These are phyloP conservation scores for Elaeis guineensis DNA, from an alignment of 176 grass and related monocot species.

Conservation along the genomic window DNA sequence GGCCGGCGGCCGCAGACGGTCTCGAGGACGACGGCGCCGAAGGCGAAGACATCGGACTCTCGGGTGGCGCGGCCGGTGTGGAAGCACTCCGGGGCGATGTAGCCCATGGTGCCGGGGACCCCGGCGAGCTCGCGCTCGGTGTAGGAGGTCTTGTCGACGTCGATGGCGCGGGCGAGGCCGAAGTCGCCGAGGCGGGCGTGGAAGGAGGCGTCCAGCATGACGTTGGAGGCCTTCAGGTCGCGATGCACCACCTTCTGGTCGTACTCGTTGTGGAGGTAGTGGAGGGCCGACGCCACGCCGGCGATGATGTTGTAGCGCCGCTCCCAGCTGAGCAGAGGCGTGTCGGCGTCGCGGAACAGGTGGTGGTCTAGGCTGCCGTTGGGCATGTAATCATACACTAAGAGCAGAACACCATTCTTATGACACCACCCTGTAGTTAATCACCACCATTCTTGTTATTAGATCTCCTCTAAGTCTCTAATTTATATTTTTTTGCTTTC, in stretches of 20 bases:
- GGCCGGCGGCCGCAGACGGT: conserved; percentile 60
- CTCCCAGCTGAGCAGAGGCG: conserved; percentile 39
- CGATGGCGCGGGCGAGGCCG: conserved; percentile 82
- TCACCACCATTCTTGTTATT: too few species aligned
- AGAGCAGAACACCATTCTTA: conserved; percentile 50
- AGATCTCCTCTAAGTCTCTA: too few species aligned
- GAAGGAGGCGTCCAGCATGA: conserved; percentile 82
- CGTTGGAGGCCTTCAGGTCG: conserved; percentile 93
- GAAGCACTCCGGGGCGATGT: conserved; percentile 97
- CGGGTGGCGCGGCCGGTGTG: conserved; percentile 76
- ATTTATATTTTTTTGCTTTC: too few species aligned
- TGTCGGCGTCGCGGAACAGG: conserved; percentile 26
- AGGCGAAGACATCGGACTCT: conserved; percentile 72
- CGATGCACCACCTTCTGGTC: conserved; percentile 90
- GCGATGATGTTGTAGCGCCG: conserved; percentile 55
- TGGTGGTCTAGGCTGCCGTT: conserved; percentile 61
- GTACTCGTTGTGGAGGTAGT: conserved; percentile 95
- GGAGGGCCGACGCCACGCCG: conserved; percentile 60
- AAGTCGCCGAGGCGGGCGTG: conserved; percentile 91
- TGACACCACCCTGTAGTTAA: conserved; percentile 61
- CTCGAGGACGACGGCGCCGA: conserved; percentile 78
- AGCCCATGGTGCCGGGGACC: conserved; percentile 63
- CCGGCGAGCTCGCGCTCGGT: conserved; percentile 47
- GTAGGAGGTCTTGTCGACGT: conserved; percentile 88
- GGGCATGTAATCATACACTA: conserved; percentile 83